These are phyloP conservation scores for Leishmania gerbilli DNA, from an alignment of 208 protist genomes.

Conservation along the genomic window DNA sequence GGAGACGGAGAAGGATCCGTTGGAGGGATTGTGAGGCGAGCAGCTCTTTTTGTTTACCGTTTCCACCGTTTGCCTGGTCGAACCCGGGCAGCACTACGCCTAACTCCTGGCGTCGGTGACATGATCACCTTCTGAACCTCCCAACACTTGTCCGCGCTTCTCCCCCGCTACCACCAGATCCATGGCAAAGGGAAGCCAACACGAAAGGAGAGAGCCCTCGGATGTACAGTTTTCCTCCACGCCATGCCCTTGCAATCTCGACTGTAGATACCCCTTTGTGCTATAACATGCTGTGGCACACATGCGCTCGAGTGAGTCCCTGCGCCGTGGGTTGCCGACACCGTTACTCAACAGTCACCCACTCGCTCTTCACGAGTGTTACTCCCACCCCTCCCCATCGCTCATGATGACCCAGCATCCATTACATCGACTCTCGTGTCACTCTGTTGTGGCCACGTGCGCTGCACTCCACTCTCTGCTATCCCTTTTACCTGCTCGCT, in stretches of 20 bases:
- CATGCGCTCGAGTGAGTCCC: neutral
- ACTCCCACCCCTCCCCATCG: neutral
- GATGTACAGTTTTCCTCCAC: conserved; percentile 2
- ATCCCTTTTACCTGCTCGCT: neutral
- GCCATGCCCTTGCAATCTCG: neutral
- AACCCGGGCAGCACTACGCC: neutral
- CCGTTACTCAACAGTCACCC: neutral
- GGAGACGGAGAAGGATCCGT: conserved; percentile 39
- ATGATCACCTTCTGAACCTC: neutral
- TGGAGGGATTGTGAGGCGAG: conserved; percentile 37
- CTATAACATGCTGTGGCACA: too few relatives aligned
- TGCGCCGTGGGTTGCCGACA: neutral
- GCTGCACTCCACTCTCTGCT: neutral
- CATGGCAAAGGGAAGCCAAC: neutral
- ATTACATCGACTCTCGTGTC: neutral
- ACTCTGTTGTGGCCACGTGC: neutral
- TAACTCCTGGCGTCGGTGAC: neutral
- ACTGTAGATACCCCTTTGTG: neutral
- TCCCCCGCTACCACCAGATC: neutral
- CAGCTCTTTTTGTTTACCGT: neutral
- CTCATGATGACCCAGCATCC: neutral
- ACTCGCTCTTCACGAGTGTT: neutral
- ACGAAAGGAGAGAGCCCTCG: neutral
- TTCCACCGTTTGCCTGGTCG: neutral
- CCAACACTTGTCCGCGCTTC: neutral